Percentiles rank a stretch among this genome's conserved stretches.
These are phyloP conservation scores for Hemerocallis citrina DNA, from an alignment of 106 monocot genomes.

Conservation along the genomic window DNA sequence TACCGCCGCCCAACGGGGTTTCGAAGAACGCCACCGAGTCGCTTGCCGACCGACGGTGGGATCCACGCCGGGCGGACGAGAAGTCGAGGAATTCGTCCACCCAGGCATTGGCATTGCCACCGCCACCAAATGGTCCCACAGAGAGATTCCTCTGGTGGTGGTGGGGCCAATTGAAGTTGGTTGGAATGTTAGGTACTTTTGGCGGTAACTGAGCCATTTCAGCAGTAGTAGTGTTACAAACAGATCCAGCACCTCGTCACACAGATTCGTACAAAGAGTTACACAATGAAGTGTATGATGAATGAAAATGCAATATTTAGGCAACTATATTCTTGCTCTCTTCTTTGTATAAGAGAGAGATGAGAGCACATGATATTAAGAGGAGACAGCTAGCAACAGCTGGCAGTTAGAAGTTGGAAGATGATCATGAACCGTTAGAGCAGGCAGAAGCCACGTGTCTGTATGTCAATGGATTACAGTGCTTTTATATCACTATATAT, in stretches of 20 bases:
- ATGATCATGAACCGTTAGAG: too few relatives aligned
- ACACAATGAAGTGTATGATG: neutral
- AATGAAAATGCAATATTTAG: neutral
- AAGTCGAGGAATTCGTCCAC: conserved; percentile 77
- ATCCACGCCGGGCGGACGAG: conserved; percentile 44
- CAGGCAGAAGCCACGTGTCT: neutral
- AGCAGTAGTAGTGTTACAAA: neutral
- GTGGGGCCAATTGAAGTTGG: conserved; percentile 23
- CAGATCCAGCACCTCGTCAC: too few relatives aligned
- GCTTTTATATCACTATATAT: too few relatives aligned
- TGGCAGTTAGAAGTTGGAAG: neutral
- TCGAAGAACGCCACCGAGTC: conserved; percentile 73
- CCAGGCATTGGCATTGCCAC: conserved; percentile 35
- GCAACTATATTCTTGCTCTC: neutral
- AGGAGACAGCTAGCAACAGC: conserved; percentile 10
- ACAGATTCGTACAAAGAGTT: neutral
- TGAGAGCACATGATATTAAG: neutral
- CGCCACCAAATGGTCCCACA: neutral
- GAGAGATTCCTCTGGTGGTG: conserved; percentile 11
- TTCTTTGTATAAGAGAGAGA: neutral
- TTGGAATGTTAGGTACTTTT: conserved; percentile 28
- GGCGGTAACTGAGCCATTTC: conserved; percentile 71
- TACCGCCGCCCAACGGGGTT: neutral
- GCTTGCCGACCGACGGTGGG: conserved; percentile 56
- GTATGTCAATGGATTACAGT: neutral